phyloP scores from a whole-genome alignment of 2,329 filamentous ascomycete genomes.

The Claviceps sorghi region DNA sequence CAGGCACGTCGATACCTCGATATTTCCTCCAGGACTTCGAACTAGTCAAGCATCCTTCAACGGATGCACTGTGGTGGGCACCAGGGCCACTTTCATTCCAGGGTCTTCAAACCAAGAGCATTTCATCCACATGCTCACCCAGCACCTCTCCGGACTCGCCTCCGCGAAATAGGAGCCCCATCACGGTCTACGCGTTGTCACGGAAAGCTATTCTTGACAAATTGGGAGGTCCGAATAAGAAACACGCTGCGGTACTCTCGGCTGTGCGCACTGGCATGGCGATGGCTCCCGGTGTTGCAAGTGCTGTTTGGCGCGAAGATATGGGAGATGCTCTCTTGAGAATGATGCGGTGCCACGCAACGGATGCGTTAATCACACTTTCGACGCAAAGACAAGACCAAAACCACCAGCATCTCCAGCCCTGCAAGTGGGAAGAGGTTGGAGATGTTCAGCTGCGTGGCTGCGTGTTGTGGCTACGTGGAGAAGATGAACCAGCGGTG shows the following conservation, averaged over 20 bases:
- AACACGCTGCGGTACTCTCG: constrained; percentile 9
- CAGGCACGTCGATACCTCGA: constrained; percentile 34
- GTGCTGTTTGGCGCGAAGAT: constrained; percentile 27
- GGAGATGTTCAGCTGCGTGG: constrained; percentile 25
- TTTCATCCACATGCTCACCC: not conserved
- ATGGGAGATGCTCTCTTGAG: constrained; percentile 40
- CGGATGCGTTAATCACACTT: constrained; percentile 26
- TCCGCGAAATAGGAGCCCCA: constrained; percentile 6
- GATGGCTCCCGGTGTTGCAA: constrained; percentile 2
- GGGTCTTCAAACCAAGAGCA: constrained; percentile 8
- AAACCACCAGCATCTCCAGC: constrained; percentile 23
- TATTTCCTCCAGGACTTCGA: constrained; percentile 51
- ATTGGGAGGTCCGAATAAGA: constrained; percentile 9
- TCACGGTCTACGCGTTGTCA: constrained; percentile 15
- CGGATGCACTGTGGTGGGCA: constrained; percentile 38
- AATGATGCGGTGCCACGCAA: constrained; percentile 32
- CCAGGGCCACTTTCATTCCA: constrained; percentile 28
- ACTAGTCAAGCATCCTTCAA: constrained; percentile 39
- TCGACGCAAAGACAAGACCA: constrained; percentile 4
- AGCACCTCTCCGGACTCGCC: not conserved
- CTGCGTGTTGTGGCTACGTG: constrained; percentile 29
- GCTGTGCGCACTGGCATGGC: constrained; percentile 16
- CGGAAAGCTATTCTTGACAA: constrained; percentile 17
- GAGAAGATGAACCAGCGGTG: constrained; percentile 10
- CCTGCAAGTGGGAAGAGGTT: constrained; percentile 31